These are phyloP conservation scores for Dactylella cylindrospora DNA, from an alignment of 2,329 filamentous ascomycete species.

Conservation along the genomic window DNA sequence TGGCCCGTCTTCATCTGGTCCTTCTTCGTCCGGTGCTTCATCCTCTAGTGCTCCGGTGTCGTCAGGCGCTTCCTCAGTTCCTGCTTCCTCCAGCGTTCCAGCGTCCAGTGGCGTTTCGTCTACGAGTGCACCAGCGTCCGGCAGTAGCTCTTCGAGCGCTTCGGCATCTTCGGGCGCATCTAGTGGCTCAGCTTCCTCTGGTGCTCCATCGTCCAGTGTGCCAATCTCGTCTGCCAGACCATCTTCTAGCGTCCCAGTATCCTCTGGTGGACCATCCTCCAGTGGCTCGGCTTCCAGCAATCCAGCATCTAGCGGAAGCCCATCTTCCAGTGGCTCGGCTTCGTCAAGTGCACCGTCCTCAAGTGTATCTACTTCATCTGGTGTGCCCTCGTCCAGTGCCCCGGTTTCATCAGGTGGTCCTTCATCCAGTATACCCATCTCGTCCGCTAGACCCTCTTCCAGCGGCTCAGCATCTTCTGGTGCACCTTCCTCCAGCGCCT, in stretches of 20 bases:
- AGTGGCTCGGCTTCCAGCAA: too few species aligned
- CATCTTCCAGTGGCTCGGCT: too few species aligned
- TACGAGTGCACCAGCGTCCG: too few species aligned
- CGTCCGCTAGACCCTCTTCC: background rate
- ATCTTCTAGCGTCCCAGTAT: background rate
- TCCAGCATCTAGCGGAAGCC: too few species aligned
- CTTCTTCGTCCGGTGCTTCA: slow-evolving; percentile 2
- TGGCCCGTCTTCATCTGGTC: background rate
- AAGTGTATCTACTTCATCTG: background rate
- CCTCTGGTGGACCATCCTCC: background rate
- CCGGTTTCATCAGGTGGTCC: slow-evolving; percentile 3
- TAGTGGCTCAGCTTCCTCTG: slow-evolving; percentile 1
- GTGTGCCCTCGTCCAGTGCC: too few species aligned
- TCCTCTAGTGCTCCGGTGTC: slow-evolving; percentile 1
- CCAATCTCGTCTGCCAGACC: background rate
- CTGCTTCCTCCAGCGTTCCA: background rate
- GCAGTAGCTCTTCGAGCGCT: too few species aligned
- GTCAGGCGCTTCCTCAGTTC: background rate
- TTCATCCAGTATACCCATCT: background rate
- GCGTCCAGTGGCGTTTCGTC: background rate
- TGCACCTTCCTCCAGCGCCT: background rate
- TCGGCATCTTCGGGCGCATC: too few species aligned
- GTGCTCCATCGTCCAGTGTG: background rate
- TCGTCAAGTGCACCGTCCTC: too few species aligned
- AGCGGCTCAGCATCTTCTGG: background rate